Base-by-base conservation (phyloP, 345 rosid genomes). In the Eucalyptus decipiens region DNA sequence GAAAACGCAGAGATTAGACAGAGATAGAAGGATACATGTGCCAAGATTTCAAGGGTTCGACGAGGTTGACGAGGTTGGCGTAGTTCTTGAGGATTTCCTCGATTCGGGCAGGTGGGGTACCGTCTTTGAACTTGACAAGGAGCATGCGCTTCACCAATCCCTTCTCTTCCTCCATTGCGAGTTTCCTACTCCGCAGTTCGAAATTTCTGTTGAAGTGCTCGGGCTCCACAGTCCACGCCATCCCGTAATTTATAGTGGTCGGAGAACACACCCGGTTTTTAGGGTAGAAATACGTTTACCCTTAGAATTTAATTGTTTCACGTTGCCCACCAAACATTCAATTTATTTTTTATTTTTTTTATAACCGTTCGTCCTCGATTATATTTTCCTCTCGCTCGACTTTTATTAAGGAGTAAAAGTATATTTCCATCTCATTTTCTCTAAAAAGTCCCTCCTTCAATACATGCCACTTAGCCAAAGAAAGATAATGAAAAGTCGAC, bases 1-100 rank as follows among this genome's bases (percentile, higher is more conserved):
- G 58, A 52, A 52, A 30, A 58, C 62, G 80, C 72, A 62, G 34
- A 65, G 40, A 65, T 8, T 65, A 65, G 76, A 65, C 37, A 65
- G 76, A n/a, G 28, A 51, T 34, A 43, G 34, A 65, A 51, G 4
- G 42, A 58, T 94, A 96, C 99, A 97, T 94, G 81, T 94, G 94
- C 89, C 95, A 95, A 92, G 94, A 92, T 89, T 97, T 97, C 98
- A 97, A 93, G 91, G 97, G 96, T 87, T 94, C 93, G 92, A 96
- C 93, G 88, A 90, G 94, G 85, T 93, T 93, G 92, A 96, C 96
- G 87, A 96, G 98, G 85, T 91, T 91, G 54, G 98, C 95, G 88
- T 93, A 96, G 14, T 90, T 94, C 58, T 94, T 94, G 87, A 94
- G 92, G 76, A 95, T 94, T 51, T 95, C 80, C 37, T 95, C 94